Conservation (phyloP, 495 filamentous ascomycete species). For the Penicillium antarcticum region DNA sequence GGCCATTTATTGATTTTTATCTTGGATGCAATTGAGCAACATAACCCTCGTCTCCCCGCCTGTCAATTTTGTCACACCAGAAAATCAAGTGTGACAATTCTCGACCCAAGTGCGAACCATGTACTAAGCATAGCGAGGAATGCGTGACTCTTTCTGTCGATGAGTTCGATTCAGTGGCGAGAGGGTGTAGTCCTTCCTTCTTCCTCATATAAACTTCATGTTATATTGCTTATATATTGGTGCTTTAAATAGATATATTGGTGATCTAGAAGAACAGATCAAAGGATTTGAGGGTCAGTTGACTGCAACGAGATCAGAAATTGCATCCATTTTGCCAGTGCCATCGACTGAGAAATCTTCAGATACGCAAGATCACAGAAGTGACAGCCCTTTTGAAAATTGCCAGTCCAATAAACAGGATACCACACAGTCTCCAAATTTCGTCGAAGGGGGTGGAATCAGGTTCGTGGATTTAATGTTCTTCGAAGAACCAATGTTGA, state of each 20-base stretch:
- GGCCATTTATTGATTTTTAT: too few species aligned
- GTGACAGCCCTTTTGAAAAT: too few species aligned
- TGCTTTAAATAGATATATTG: constrained; percentile 4
- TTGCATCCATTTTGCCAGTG: too few species aligned
- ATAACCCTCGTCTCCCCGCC: constrained; percentile 19
- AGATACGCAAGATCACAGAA: too few species aligned
- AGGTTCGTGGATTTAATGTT: constrained; percentile 10
- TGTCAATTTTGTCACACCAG: constrained; percentile 27
- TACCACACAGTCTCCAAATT: constrained; percentile 12
- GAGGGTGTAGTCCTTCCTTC: constrained; percentile 10
- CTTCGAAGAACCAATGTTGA: background rate
- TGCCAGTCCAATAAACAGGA: background rate
- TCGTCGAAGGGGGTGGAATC: constrained; percentile 22
- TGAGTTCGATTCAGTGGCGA: constrained; percentile 12
- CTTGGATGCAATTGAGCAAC: background rate
- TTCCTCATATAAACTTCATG: background rate
- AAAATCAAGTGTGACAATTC: constrained; percentile 27
- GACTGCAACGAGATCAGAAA: background rate
- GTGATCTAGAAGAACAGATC: constrained; percentile 20
- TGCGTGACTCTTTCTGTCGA: constrained; percentile 20
- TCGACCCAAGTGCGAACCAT: constrained; percentile 22
- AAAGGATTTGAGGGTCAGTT: constrained; percentile 6
- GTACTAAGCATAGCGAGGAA: constrained; percentile 16
- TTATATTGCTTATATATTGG: background rate
- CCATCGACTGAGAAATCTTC: too few species aligned